Conservation (phyloP, 805 yeast genomes). For the Candida railenensis region DNA sequence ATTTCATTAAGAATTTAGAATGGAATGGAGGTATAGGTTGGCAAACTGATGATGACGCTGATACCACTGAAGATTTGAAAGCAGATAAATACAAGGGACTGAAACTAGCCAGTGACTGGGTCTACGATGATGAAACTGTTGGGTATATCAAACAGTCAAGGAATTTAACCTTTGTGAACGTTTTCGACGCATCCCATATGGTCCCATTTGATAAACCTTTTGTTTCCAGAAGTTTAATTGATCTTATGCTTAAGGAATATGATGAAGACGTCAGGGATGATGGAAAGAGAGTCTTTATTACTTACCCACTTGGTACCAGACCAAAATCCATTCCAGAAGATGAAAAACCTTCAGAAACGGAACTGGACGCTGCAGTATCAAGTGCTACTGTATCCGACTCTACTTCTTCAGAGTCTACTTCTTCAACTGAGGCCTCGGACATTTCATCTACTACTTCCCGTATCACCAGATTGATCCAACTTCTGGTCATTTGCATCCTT, state of each 20-base stretch:
- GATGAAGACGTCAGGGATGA: slow-evolving; percentile 16
- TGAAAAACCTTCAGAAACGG: neutral
- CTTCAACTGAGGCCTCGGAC: slow-evolving; percentile 4
- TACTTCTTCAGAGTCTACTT: slow-evolving; percentile 4
- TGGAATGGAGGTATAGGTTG: slow-evolving; percentile 67
- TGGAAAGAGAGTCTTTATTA: slow-evolving; percentile 18
- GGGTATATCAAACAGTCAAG: slow-evolving; percentile 50
- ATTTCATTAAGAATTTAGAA: slow-evolving; percentile 55
- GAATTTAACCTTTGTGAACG: slow-evolving; percentile 73
- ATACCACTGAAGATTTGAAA: slow-evolving; percentile 15
- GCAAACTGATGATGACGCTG: slow-evolving; percentile 9
- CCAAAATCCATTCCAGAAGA: slow-evolving; percentile 3
- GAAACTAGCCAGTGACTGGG: slow-evolving; percentile 35
- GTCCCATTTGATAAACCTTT: slow-evolving; percentile 82
- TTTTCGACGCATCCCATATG: slow-evolving; percentile 87
- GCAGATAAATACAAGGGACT: neutral
- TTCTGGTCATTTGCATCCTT: slow-evolving; percentile 34
- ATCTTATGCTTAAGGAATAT: slow-evolving; percentile 39
- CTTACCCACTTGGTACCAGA: slow-evolving; percentile 31
- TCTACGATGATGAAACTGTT: slow-evolving; percentile 35
- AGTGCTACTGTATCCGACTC: too few relatives aligned
- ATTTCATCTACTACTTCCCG: slow-evolving; percentile 13
- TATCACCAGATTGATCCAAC: slow-evolving; percentile 39
- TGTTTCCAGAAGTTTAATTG: slow-evolving; percentile 68
- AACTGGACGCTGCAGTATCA: too few relatives aligned